Evolutionary conservation across 2,329 filamentous ascomycete species (phyloP).

Genomic region (Claviceps citrina): DNA sequence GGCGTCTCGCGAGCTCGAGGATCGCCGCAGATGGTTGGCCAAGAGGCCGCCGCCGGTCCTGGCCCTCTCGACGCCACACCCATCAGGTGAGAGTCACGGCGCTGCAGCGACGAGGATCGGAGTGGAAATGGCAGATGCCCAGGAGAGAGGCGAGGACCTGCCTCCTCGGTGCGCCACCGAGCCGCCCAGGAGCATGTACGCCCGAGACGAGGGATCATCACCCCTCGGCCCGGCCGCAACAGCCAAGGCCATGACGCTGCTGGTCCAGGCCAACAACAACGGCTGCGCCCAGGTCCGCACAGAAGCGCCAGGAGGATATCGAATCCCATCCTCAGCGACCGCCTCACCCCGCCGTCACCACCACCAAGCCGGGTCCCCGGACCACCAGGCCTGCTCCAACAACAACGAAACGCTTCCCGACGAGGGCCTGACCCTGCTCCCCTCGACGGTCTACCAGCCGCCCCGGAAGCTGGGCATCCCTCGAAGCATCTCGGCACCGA

Average conservation of each 20-base stretch:
- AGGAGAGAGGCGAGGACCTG: conserved; percentile 25
- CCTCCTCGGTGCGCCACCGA: conserved; percentile 51
- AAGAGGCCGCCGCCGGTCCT: conserved; percentile 45
- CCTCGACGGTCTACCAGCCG: conserved; percentile 45
- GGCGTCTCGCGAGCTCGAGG: conserved; percentile 74
- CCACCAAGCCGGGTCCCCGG: conserved; percentile 26
- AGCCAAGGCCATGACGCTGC: conserved; percentile 76
- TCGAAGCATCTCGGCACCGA: conserved; percentile 46
- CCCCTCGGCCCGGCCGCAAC: conserved; percentile 75
- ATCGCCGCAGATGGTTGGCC: conserved; percentile 69
- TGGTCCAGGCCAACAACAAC: conserved; percentile 45
- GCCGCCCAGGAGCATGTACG: conserved; percentile 37
- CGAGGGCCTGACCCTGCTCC: conserved; percentile 32
- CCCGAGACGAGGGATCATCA: conserved; percentile 29
- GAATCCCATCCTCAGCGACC: conserved; percentile 33
- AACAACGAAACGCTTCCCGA: conserved; percentile 14
- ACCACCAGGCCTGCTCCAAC: conserved; percentile 21
- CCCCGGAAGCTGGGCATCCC: conserved; percentile 34
- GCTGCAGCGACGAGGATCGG: conserved; percentile 12
- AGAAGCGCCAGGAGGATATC: conserved; percentile 39
- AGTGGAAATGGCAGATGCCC: conserved; percentile 29
- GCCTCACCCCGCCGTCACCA: too few relatives aligned
- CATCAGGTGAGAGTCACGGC: conserved; percentile 35
- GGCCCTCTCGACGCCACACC: conserved; percentile 66
- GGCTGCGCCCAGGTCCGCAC: conserved; percentile 20